A percentile compares a stretch with the other conserved stretches of the same genome.
These are phyloP conservation scores for Anastatica hierochuntica DNA, from an alignment of 345 rosid genomes.

Conservation along the genomic window DNA sequence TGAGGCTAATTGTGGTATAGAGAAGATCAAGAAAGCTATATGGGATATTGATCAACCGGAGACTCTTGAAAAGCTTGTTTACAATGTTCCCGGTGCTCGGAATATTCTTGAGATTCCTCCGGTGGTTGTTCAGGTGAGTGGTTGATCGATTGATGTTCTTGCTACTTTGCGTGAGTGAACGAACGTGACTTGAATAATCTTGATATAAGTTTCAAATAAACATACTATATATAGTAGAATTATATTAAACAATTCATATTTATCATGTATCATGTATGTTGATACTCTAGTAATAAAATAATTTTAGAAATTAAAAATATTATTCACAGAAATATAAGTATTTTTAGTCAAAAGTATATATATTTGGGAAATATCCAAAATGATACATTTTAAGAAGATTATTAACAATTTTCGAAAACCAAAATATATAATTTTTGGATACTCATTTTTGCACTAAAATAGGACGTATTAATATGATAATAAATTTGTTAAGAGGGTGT, in stretches of 20 bases:
- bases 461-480: too few relatives aligned
- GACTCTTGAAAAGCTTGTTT: conserved; percentile 68
- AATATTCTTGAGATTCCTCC: conserved; percentile 80
- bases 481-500: too few relatives aligned
- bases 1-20: conserved; percentile 48
- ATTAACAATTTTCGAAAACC: background rate
- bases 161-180: conserved; percentile 12
- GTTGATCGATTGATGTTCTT: too few relatives aligned
- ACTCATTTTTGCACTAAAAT: too few relatives aligned
- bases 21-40: conserved; percentile 43
- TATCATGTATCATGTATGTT: background rate
- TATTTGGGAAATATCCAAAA: background rate
- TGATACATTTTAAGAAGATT: background rate
- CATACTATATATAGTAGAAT: background rate
- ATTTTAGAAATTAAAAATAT: background rate
- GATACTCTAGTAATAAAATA: background rate
- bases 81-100: conserved; percentile 56
- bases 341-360: background rate
- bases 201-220: conserved; percentile 4
- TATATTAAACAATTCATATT: background rate
- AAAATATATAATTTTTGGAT: background rate
- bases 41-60: conserved; percentile 55
- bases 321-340: background rate
- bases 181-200: conserved; percentile 4
- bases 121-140: conserved; percentile 55